Evolutionary conservation across 2,329 filamentous ascomycete genomes (phyloP).

Genomic region (Aspergillus sp.): DNA sequence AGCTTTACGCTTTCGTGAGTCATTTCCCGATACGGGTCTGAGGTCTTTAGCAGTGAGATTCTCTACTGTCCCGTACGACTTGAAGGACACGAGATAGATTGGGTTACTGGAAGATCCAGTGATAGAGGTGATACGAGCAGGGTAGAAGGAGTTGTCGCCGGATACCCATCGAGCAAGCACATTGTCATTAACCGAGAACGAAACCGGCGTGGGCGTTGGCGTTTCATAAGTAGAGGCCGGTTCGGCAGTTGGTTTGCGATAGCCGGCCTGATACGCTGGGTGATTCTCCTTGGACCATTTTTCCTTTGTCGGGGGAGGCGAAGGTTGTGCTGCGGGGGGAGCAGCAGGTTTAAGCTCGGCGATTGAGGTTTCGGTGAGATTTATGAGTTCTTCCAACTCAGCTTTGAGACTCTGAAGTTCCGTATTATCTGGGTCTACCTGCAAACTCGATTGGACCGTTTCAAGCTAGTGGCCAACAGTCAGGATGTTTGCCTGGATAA

Average conservation of each 20-base stretch:
- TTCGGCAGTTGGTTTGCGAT: slow-evolving; percentile 41
- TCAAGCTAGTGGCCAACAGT: slow-evolving; percentile 57
- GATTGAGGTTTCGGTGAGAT: slow-evolving; percentile 72
- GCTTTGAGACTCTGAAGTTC: slow-evolving; percentile 72
- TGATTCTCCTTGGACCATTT: slow-evolving; percentile 81
- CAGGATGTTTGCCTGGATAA: slow-evolving; percentile 6
- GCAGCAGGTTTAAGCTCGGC: slow-evolving; percentile 67
- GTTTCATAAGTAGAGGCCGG: slow-evolving; percentile 46
- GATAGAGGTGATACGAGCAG: slow-evolving; percentile 86
- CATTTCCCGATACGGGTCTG: slow-evolving; percentile 64
- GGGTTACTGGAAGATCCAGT: slow-evolving; percentile 87
- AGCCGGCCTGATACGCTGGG: slow-evolving; percentile 65
- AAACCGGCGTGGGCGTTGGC: slow-evolving; percentile 45
- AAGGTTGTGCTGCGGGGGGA: slow-evolving; percentile 45
- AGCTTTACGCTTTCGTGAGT: slow-evolving; percentile 76
- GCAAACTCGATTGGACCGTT: slow-evolving; percentile 68
- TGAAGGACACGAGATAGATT: slow-evolving; percentile 93
- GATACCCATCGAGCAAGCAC: slow-evolving; percentile 88
- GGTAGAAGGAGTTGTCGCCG: slow-evolving; percentile 86
- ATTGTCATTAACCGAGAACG: slow-evolving; percentile 81
- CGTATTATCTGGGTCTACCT: slow-evolving; percentile 72
- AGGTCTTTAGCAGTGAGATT: slow-evolving; percentile 79
- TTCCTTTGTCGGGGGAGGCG: slow-evolving; percentile 55
- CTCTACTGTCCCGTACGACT: slow-evolving; percentile 77
- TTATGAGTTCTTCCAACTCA: slow-evolving; percentile 78